phyloP scores from a whole-genome alignment of 345 rosid genomes.

The Isatis tinctoria region DNA sequence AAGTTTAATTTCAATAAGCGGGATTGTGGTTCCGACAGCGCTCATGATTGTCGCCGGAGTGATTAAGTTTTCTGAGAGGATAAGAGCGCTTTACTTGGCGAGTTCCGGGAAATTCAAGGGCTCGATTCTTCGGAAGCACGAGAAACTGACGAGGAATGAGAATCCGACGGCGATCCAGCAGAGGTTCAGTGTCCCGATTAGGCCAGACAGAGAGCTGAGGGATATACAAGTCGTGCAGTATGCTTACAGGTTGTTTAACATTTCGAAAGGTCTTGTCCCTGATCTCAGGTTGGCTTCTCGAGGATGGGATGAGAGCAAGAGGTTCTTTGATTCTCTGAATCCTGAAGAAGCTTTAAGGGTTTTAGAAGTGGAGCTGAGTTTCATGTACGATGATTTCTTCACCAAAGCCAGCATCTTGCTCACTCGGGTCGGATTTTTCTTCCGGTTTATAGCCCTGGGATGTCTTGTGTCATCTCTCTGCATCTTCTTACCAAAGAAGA shows the following conservation, averaged over 20 bases:
- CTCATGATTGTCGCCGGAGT: constrained; percentile 10
- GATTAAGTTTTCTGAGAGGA: constrained; percentile 37
- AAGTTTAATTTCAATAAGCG: too few species aligned
- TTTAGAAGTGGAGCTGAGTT: constrained; percentile 29
- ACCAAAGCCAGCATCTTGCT: constrained; percentile 17
- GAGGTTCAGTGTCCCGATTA: background rate
- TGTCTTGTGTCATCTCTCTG: background rate
- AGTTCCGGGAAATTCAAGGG: constrained; percentile 20
- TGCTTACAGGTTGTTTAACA: constrained; percentile 10
- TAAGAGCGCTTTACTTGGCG: constrained; percentile 28
- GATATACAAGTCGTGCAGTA: background rate
- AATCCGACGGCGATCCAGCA: background rate
- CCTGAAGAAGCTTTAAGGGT: constrained; percentile 15
- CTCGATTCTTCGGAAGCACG: background rate
- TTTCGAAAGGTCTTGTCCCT: background rate
- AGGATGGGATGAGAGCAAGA: background rate
- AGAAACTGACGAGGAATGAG: background rate
- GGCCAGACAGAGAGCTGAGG: background rate
- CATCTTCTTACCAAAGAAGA: background rate
- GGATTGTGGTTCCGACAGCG: background rate
- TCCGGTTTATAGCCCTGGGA: background rate
- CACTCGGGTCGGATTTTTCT: background rate
- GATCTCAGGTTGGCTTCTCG: background rate
- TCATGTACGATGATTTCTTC: constrained; percentile 33
- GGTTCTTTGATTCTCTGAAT: background rate